Conservation (phyloP, 495 filamentous ascomycete species). For the Talaromyces wortmannii region DNA sequence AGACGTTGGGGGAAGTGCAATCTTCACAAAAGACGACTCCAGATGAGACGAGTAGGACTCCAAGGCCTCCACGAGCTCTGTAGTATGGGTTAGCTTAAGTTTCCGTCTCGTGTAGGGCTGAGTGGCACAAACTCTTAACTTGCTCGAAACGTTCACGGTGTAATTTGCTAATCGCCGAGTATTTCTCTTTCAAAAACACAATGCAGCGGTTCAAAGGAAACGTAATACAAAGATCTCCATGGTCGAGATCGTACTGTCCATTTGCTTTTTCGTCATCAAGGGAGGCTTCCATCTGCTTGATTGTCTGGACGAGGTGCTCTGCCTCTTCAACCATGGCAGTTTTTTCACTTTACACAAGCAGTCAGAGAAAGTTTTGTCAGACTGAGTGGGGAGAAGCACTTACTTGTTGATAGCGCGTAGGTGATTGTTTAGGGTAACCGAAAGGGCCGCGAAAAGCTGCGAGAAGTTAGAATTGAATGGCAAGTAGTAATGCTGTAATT, state of each 20-base stretch:
- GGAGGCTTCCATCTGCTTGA: conserved; percentile 89
- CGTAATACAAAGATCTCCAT: conserved; percentile 64
- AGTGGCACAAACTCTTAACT: conserved; percentile 69
- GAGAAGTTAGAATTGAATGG: conserved; percentile 2
- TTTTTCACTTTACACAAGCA: conserved; percentile 59
- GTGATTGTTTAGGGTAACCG: conserved; percentile 80
- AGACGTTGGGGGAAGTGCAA: conserved; percentile 73
- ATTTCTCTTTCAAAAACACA: conserved; percentile 74
- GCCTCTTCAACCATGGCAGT: conserved; percentile 79
- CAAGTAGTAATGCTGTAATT: too few species aligned
- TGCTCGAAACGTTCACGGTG: conserved; percentile 89
- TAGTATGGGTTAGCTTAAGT: conserved; percentile 17
- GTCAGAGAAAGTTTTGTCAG: not conserved
- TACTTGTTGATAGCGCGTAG: conserved; percentile 68
- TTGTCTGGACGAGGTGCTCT: conserved; percentile 72
- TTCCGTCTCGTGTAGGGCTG: conserved; percentile 7
- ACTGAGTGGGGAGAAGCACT: conserved; percentile 9
- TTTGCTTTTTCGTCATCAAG: conserved; percentile 66
- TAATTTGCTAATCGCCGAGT: conserved; percentile 66
- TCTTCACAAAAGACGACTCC: conserved; percentile 73
- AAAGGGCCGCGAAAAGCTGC: conserved; percentile 81
- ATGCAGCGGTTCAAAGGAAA: conserved; percentile 77
- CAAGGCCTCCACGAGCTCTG: conserved; percentile 87
- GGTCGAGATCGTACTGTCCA: conserved; percentile 53
- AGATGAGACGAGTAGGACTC: conserved; percentile 94